phyloP scores from a whole-genome alignment of 306 rosid genomes.

The Herpetospermum pedunculosum region DNA sequence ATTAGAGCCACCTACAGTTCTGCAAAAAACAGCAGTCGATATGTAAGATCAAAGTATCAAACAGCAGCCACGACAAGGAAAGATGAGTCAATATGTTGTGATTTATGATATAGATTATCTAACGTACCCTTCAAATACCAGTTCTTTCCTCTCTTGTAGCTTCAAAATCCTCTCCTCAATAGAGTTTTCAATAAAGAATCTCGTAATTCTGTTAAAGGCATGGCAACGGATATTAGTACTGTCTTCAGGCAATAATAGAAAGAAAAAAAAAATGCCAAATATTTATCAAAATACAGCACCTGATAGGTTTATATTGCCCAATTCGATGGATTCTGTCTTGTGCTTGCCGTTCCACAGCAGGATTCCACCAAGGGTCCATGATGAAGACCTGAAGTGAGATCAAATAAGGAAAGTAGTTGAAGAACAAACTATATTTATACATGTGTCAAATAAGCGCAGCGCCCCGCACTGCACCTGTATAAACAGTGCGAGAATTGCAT shows the following conservation, averaged over 20 bases:
- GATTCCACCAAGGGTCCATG: slow-evolving; percentile 99
- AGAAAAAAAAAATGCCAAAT: neutral
- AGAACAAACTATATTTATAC: neutral
- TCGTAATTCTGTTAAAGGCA: slow-evolving; percentile 44
- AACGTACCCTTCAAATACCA: slow-evolving; percentile 82
- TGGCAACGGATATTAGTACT: neutral
- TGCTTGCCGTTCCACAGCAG: slow-evolving; percentile 91
- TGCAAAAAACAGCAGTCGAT: slow-evolving; percentile 9
- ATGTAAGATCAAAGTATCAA: neutral
- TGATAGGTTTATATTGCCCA: slow-evolving; percentile 89
- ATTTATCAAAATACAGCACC: slow-evolving; percentile 25
- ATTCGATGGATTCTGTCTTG: slow-evolving; percentile 93
- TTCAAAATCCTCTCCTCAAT: slow-evolving; percentile 90
- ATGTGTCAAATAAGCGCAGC: neutral
- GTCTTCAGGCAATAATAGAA: neutral
- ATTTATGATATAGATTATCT: neutral
- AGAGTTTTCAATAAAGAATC: slow-evolving; percentile 76
- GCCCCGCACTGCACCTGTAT: neutral
- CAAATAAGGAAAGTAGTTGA: neutral
- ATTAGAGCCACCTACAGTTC: slow-evolving; percentile 65
- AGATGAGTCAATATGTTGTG: neutral
- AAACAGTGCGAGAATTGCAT: neutral
- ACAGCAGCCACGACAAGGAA: neutral
- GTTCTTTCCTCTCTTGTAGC: slow-evolving; percentile 85
- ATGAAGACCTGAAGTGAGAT: slow-evolving; percentile 53